Evolutionary conservation across 306 rosid species (phyloP), one percentile per base, ranked within the genome.

Genomic region (Benincasa hispida): DNA sequence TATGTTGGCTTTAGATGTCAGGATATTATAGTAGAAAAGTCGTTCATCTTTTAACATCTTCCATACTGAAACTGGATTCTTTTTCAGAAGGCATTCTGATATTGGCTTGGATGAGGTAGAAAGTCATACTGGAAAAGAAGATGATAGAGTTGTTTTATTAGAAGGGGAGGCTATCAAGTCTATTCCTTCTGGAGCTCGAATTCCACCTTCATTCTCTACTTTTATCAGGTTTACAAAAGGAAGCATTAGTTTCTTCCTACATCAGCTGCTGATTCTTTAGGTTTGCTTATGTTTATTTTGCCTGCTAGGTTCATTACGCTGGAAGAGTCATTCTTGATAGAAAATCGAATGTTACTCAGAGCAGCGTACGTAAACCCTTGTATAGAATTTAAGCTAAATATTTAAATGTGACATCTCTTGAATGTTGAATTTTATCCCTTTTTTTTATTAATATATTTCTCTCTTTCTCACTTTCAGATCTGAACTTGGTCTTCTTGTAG

Each of bases 281-380:
- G 14, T 70, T 84, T 79, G 72, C 76, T 82, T 80, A 69, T 58
- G 48, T 5, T 1, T 78, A 72, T 45, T 22, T 5, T 65, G n/a
- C 51, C 53, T 74, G 80, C 55, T 89, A 91, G 98, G 85, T 91
- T 91, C 88, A 68, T 91, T 79, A 81, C 75, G 84, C 82, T 91
- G 99, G 97, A 94, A 17, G 89, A 88, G 74, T 22, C 79, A 41
- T 94, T 94, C 84, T 87, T 94, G 87, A 51, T 87, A 70, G 99
- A 94, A 75, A 89, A 94, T 78, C 99, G 97, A 21, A 69, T 89
- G 88, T 88, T 91, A 14, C 96, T 94, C 59, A 83, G 96, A 87
- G 97, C 99, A 60, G 92, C 92, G 99, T 94, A 83, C 84, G 99
- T 87, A 77, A 77, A 73, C 72, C 54, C 63, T 53, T 42, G 81